Evolutionary conservation across 495 filamentous ascomycete genomes (phyloP), one percentile per base, ranked within the genome.

Genomic region (Viridothelium virens): DNA sequence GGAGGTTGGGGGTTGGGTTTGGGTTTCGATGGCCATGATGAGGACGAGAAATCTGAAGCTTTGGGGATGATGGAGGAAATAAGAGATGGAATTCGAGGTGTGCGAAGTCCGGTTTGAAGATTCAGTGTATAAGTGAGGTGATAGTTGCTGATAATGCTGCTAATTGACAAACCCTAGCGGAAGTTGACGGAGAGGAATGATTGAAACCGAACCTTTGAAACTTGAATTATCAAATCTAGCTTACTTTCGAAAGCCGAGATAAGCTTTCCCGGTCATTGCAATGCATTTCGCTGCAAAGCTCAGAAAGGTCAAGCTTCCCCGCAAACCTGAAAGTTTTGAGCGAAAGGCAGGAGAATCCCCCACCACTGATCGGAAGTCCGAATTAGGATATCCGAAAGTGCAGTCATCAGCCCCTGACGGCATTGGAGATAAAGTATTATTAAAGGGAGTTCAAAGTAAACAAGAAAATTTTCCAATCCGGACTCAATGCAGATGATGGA

Each of bases 201-300:
- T 9, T 53, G 48, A 53, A 53, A 53, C 9, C 5, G 5, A 18
- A 16, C n/a, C 18, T 18, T 53, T 25, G 18, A 53, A 53, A 48
- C 44, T 46, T 31, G 9, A 65, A 56, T 39, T 9, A 18, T 62
- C 9, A 18, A 37, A 4, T 53, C 44, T 25, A 53, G 12, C 37
- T 62, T 70, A 63, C 66, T 72, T 74, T 6, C 63, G 34, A 41
- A 61, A 47, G 44, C 70, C 69, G 10, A 63, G 18, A 56, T 63
- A 46, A 53, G 25, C 18, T 33, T 34, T 18, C 31, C 18, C 31
- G 36, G 31, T 33, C 31, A 59, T 33, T 25, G 10, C 7, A 31
- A 33, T 14, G 7, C 53, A 59, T 3, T 7, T 10, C 3, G 36
- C 25, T 3, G 31, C 53, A 59, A 9, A 9, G 31, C 31, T 36